Percentiles rank a stretch among this genome's conserved stretches.
Evolutionary conservation across 108 stramenopile species (phyloP).

Genomic region (Pseudonitzschia delicatissima): DNA sequence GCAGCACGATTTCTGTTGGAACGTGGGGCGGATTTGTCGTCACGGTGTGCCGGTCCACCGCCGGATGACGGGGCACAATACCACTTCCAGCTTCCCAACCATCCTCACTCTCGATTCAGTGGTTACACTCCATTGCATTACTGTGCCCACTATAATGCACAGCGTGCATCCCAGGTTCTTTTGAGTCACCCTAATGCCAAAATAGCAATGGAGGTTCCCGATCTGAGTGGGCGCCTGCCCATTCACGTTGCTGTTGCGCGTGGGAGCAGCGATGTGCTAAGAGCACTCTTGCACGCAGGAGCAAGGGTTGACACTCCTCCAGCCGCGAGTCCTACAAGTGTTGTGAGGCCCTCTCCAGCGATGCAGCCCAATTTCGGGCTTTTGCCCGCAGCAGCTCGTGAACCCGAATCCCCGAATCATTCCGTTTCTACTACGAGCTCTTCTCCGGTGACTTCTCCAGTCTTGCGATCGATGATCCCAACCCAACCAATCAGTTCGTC

Average conservation of each 20-base stretch:
- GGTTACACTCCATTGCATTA: slow-evolving; percentile 88
- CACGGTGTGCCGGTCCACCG: slow-evolving; percentile 67
- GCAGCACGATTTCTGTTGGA: slow-evolving; percentile 56
- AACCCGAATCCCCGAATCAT: slow-evolving; percentile 20
- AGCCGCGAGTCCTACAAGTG: not conserved
- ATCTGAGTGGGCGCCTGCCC: slow-evolving; percentile 77
- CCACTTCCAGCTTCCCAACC: slow-evolving; percentile 28
- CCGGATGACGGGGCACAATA: slow-evolving; percentile 34
- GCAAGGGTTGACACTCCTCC: slow-evolving; percentile 65
- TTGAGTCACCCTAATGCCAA: slow-evolving; percentile 41
- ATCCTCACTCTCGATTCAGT: slow-evolving; percentile 72
- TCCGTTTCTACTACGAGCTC: slow-evolving; percentile 9
- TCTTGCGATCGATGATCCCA: slow-evolving; percentile 78
- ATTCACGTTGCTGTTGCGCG: slow-evolving; percentile 86
- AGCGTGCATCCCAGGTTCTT: slow-evolving; percentile 59
- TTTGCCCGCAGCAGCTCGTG: slow-evolving; percentile 19
- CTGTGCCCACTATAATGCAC: slow-evolving; percentile 86
- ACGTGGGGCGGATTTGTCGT: slow-evolving; percentile 69
- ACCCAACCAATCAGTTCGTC: slow-evolving; percentile 69
- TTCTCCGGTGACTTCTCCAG: slow-evolving; percentile 76
- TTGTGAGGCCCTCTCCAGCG: not conserved
- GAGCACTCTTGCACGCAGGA: slow-evolving; percentile 74
- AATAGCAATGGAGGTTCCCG: slow-evolving; percentile 68
- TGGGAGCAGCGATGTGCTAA: slow-evolving; percentile 76
- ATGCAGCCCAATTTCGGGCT: slow-evolving; percentile 16